Conservation (phyloP, 2,329 filamentous ascomycete genomes). For the Myrmaecium sp. region DNA sequence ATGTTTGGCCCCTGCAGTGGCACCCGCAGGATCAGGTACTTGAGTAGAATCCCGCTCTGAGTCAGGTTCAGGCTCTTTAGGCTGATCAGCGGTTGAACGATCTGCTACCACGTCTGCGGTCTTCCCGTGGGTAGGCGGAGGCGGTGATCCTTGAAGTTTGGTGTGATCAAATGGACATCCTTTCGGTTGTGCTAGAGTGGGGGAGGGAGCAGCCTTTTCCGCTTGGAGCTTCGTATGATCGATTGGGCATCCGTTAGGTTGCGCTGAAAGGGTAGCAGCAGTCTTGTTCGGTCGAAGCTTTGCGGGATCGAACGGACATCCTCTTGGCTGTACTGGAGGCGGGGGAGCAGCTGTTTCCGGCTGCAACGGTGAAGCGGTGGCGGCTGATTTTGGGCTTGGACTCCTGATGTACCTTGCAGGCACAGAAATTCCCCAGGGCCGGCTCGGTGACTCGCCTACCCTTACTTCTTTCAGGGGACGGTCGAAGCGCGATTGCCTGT, state of each 20-base stretch:
- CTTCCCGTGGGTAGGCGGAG: conserved; percentile 2
- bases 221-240: background rate
- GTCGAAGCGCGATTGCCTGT: conserved; percentile 62
- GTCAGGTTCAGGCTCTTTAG: conserved; percentile 3
- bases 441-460: conserved; percentile 83
- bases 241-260: conserved; percentile 6
- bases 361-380: conserved; percentile 31
- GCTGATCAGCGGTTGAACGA: conserved; percentile 3
- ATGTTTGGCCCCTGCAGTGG: conserved; percentile 7
- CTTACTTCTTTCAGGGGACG: conserved; percentile 72
- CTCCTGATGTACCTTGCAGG: conserved; percentile 37
- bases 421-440: conserved; percentile 83
- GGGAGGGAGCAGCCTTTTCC: background rate
- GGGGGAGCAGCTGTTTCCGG: conserved; percentile 25
- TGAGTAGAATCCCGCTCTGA: too few relatives aligned
- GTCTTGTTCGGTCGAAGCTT: conserved; percentile 4
- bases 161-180: conserved; percentile 7
- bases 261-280: conserved; percentile 2
- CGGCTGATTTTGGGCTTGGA: conserved; percentile 20
- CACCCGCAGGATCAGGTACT: too few relatives aligned
- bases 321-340: conserved; percentile 13
- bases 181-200: conserved; percentile 1
- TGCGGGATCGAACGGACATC: conserved; percentile 19
- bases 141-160: conserved; percentile 3
- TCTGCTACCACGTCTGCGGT: too few relatives aligned